A percentile compares a stretch with the other conserved stretches of the same genome.
Evolutionary conservation across 2,329 filamentous ascomycete species (phyloP).

Genomic region (Pestalotiopsis sp.): DNA sequence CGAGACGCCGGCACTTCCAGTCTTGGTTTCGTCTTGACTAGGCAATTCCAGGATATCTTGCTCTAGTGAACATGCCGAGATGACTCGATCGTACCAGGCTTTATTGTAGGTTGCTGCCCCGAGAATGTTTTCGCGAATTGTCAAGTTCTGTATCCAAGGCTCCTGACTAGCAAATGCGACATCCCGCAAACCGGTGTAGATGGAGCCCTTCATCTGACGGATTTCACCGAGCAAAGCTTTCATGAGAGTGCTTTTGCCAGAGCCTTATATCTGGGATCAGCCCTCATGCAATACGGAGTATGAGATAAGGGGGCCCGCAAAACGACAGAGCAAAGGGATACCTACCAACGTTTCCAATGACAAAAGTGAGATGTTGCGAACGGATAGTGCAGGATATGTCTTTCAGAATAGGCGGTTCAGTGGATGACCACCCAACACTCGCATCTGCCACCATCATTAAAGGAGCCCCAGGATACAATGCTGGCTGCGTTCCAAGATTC

Average conservation of each 20-base stretch:
- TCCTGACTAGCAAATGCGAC: slow-evolving; percentile 23
- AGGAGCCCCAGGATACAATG: not conserved
- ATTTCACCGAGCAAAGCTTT: slow-evolving; percentile 35
- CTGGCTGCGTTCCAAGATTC: not conserved
- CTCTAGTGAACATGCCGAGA: slow-evolving; percentile 15
- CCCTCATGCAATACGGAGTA: not conserved
- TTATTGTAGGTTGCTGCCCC: slow-evolving; percentile 16
- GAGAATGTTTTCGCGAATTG: slow-evolving; percentile 19
- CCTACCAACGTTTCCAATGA: not conserved
- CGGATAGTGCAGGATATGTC: not conserved
- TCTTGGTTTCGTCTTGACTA: slow-evolving; percentile 15
- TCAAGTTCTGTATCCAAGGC: slow-evolving; percentile 25
- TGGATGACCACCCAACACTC: not conserved
- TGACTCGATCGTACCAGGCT: slow-evolving; percentile 17
- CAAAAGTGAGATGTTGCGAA: not conserved
- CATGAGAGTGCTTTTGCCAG: slow-evolving; percentile 44
- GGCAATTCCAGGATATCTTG: slow-evolving; percentile 15
- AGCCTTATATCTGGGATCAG: slow-evolving; percentile 26
- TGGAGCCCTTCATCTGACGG: slow-evolving; percentile 10
- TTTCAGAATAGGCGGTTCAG: not conserved
- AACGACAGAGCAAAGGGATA: not conserved
- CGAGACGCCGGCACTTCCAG: slow-evolving; percentile 17
- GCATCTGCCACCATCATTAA: not conserved
- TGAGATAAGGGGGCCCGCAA: not conserved
- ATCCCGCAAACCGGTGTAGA: slow-evolving; percentile 1